Evolutionary conservation across 139 green algal genomes (phyloP).

Genomic region (Raphidocelis subcapitata): DNA sequence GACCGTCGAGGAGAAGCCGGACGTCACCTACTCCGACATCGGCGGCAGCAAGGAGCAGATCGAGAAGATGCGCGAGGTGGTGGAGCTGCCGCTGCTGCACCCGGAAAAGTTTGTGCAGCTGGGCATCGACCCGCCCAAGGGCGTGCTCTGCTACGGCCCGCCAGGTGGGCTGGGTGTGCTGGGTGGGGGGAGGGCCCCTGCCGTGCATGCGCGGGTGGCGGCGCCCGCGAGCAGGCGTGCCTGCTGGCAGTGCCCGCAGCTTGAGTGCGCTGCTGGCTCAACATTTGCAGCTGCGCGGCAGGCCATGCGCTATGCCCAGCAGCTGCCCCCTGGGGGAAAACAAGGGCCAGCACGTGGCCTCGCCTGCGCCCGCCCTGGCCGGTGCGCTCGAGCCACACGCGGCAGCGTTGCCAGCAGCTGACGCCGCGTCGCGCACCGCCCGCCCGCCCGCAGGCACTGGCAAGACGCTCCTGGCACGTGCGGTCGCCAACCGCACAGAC

Average conservation of each 20-base stretch:
- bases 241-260: too few relatives aligned
- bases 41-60: conserved; percentile 98
- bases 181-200: not conserved
- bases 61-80: conserved; percentile 95
- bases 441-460: conserved; percentile 66
- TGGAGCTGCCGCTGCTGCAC: conserved; percentile 98
- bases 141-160: conserved; percentile 94
- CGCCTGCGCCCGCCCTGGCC: too few relatives aligned
- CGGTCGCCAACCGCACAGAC: conserved; percentile 97
- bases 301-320: too few relatives aligned
- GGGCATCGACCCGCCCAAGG: conserved; percentile 99
- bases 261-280: not conserved
- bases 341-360: too few relatives aligned
- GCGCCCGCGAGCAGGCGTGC: too few relatives aligned
- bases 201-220: too few relatives aligned
- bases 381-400: too few relatives aligned
- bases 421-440: too few relatives aligned
- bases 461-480: conserved; percentile 96
- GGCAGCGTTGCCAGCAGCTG: too few relatives aligned
- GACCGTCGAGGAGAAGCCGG: conserved; percentile 99
- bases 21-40: conserved; percentile 96
- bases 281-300: too few relatives aligned
- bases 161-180: conserved; percentile 47
- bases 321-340: too few relatives aligned
- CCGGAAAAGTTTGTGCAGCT: conserved; percentile 98